Evolutionary conservation across 495 filamentous ascomycete species (phyloP).

Genomic region (Tetracladium setigerum): DNA sequence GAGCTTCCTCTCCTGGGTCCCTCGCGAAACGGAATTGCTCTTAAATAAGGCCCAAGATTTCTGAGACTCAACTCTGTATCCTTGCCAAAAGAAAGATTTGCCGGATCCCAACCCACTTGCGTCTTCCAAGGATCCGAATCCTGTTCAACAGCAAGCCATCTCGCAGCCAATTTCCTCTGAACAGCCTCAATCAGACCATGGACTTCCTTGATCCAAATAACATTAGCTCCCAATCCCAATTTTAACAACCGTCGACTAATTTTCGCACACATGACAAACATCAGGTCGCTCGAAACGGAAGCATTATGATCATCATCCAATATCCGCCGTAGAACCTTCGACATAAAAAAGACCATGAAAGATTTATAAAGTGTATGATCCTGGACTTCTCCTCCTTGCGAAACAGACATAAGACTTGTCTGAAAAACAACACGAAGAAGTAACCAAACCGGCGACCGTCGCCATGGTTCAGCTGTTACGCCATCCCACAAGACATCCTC

Average conservation of each 20-base stretch:
- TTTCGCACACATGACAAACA: slow-evolving; percentile 43
- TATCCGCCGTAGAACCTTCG: slow-evolving; percentile 26
- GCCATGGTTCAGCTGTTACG: slow-evolving; percentile 38
- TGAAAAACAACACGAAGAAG: slow-evolving; percentile 50
- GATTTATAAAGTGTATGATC: slow-evolving; percentile 40
- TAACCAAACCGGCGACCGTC: slow-evolving; percentile 51
- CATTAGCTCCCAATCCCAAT: slow-evolving; percentile 15
- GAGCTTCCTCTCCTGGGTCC: too few species aligned
- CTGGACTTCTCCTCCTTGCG: background rate
- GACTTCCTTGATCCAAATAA: slow-evolving; percentile 16
- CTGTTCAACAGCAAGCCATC: slow-evolving; percentile 7
- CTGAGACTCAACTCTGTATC: slow-evolving; percentile 7
- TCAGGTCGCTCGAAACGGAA: slow-evolving; percentile 24
- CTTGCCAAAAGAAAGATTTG: background rate
- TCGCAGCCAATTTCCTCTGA: background rate
- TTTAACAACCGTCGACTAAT: slow-evolving; percentile 40
- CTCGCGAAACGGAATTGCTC: background rate
- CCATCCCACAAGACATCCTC: slow-evolving; percentile 51
- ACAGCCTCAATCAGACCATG: slow-evolving; percentile 1
- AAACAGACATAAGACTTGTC: slow-evolving; percentile 13
- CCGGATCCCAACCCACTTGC: background rate
- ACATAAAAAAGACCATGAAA: slow-evolving; percentile 46
- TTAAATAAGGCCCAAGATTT: slow-evolving; percentile 3
- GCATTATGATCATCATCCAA: too few species aligned
- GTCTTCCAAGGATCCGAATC: slow-evolving; percentile 2